Evolutionary conservation across 805 yeast genomes (phyloP).

Genomic region (Priceomyces castillae): DNA sequence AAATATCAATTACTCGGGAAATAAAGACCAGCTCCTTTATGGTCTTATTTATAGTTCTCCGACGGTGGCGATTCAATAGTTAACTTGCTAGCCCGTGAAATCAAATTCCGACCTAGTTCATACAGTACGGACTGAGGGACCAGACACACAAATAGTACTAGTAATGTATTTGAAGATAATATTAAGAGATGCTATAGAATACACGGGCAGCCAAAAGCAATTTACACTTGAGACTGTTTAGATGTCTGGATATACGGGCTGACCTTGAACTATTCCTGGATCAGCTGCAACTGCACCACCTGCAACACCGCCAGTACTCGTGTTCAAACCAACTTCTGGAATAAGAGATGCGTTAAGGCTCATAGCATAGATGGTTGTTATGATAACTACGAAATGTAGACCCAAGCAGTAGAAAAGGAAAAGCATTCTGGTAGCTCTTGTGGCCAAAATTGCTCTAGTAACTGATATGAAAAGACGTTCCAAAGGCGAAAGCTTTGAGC

Average conservation of each 20-base stretch:
- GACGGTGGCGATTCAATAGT: conserved; percentile 1
- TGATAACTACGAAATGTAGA: conserved; percentile 70
- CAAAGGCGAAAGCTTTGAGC: conserved; percentile 66
- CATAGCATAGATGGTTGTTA: conserved; percentile 56
- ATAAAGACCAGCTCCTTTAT: too few species aligned
- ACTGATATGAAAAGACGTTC: conserved; percentile 75
- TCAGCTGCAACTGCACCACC: conserved; percentile 13
- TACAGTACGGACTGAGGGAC: too few species aligned
- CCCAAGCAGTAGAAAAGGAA: conserved; percentile 73
- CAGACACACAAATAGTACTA: too few species aligned
- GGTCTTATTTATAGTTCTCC: too few species aligned
- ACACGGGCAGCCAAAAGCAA: too few species aligned
- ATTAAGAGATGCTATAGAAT: too few species aligned
- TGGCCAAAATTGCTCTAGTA: conserved; percentile 73
- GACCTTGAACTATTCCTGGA: not conserved
- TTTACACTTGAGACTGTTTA: not conserved
- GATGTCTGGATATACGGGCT: not conserved
- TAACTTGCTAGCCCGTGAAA: not conserved
- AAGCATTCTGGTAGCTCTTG: conserved; percentile 65
- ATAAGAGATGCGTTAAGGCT: conserved; percentile 43
- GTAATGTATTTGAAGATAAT: too few species aligned
- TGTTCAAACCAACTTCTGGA: conserved; percentile 44
- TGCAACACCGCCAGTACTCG: conserved; percentile 42
- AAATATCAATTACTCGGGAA: too few species aligned
- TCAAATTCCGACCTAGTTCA: not conserved